Evolutionary conservation across 2,329 filamentous ascomycete genomes (phyloP).

Genomic region (Penicillium sp.): DNA sequence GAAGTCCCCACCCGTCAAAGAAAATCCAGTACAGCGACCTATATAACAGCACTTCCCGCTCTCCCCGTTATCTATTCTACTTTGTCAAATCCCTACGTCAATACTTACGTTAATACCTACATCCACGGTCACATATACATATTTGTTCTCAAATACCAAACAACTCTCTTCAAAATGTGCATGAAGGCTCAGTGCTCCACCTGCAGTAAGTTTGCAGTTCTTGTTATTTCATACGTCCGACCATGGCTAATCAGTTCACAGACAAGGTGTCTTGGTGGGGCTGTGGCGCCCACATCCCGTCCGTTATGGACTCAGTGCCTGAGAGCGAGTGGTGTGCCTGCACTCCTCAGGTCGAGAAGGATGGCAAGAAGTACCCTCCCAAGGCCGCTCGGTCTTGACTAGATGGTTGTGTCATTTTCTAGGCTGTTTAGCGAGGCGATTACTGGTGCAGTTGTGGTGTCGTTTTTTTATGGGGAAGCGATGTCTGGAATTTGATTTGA

Average conservation of each 20-base stretch:
- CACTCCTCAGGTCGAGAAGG: conserved; percentile 61
- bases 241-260: conserved; percentile 28
- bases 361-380: conserved; percentile 65
- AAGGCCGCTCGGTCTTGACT: conserved; percentile 55
- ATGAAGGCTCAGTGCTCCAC: conserved; percentile 62
- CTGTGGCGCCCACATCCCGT: conserved; percentile 62
- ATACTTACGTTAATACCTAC: not conserved
- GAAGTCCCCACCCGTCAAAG: no score
- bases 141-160: not conserved
- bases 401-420: conserved; percentile 23
- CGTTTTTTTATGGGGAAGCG: not conserved
- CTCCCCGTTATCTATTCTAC: not conserved
- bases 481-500: not conserved
- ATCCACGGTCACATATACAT: not conserved
- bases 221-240: not conserved
- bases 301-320: conserved; percentile 63
- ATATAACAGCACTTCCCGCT: conserved; percentile 19
- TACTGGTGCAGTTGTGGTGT: not conserved
- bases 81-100: not conserved
- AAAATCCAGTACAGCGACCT: no score
- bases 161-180: conserved; percentile 55
- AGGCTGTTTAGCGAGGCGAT: not conserved
- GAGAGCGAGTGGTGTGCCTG: conserved; percentile 65
- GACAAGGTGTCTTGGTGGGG: conserved; percentile 66
- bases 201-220: conserved; percentile 57